Conservation (phyloP, 345 rosid species). For the Pistacia vera region DNA sequence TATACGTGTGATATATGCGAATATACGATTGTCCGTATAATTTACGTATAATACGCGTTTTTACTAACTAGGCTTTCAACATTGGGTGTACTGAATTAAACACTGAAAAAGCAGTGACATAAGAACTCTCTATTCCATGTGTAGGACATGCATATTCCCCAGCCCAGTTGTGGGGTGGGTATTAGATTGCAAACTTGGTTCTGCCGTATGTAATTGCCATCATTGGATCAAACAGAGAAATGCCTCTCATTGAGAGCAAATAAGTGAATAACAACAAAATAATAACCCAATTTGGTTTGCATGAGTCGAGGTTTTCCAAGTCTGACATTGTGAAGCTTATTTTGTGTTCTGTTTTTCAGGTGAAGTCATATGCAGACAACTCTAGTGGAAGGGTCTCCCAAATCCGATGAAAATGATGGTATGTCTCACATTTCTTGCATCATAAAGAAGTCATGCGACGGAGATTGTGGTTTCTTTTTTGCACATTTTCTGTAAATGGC, state of each 20-base stretch:
- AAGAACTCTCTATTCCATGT: not conserved
- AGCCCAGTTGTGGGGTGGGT: not conserved
- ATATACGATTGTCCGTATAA: too few species aligned
- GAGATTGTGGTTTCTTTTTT: conserved; percentile 17
- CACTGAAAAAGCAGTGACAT: not conserved
- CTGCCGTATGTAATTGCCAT: not conserved
- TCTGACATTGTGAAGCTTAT: not conserved
- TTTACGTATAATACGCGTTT: too few species aligned
- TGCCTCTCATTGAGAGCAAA: too few species aligned
- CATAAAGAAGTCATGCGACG: conserved; percentile 4
- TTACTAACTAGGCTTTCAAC: too few species aligned
- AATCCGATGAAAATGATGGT: conserved; percentile 38
- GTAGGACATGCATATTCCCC: not conserved
- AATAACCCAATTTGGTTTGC: not conserved
- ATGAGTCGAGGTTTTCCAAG: not conserved
- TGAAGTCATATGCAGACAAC: conserved; percentile 88
- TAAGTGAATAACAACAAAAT: too few species aligned
- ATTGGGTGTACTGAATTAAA: not conserved
- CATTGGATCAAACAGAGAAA: too few species aligned
- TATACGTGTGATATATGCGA: too few species aligned
- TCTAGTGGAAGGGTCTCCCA: conserved; percentile 84
- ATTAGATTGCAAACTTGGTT: not conserved
- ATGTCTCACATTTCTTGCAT: not conserved
- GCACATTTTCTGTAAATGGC: conserved; percentile 19
- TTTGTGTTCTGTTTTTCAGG: conserved; percentile 34